phyloP scores from a whole-genome alignment of 2,329 filamentous ascomycete species.

The Pseudomassariella vexata region DNA sequence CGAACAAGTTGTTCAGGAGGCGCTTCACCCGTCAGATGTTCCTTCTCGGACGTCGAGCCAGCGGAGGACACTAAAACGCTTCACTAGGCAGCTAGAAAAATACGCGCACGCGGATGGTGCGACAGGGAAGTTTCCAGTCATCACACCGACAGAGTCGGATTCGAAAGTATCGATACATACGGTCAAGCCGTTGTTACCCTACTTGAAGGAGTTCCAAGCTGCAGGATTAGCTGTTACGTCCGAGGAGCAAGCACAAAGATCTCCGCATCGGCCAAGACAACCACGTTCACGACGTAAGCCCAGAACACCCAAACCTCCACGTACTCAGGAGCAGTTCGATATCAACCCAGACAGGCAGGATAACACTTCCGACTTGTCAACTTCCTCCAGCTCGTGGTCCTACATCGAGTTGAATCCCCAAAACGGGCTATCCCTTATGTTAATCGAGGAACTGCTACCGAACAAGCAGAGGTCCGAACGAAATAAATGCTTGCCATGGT shows the following conservation, averaged over 20 bases:
- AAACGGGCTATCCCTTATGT: neutral
- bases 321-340: conserved; percentile 3
- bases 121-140: conserved; percentile 29
- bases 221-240: conserved; percentile 54
- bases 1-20: conserved; percentile 9
- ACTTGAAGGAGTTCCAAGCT: conserved; percentile 44
- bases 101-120: conserved; percentile 32
- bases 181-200: conserved; percentile 47
- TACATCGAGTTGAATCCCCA: neutral
- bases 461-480: no score
- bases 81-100: conserved; percentile 33
- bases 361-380: conserved; percentile 9
- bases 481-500: no score
- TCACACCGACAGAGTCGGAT: conserved; percentile 33
- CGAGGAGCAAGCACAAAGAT: conserved; percentile 30
- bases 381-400: conserved; percentile 15
- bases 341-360: conserved; percentile 11
- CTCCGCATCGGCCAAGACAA: conserved; percentile 6
- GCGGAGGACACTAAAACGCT: conserved; percentile 32
- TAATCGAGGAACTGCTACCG: conserved; percentile 1
- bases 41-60: conserved; percentile 39
- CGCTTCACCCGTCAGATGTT: conserved; percentile 7
- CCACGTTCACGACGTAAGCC: no score
- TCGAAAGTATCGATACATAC: conserved; percentile 43
- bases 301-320: neutral